Base-by-base conservation (phyloP, 1,284 basidiomycete species). In the Trichosporon inkin region DNA sequence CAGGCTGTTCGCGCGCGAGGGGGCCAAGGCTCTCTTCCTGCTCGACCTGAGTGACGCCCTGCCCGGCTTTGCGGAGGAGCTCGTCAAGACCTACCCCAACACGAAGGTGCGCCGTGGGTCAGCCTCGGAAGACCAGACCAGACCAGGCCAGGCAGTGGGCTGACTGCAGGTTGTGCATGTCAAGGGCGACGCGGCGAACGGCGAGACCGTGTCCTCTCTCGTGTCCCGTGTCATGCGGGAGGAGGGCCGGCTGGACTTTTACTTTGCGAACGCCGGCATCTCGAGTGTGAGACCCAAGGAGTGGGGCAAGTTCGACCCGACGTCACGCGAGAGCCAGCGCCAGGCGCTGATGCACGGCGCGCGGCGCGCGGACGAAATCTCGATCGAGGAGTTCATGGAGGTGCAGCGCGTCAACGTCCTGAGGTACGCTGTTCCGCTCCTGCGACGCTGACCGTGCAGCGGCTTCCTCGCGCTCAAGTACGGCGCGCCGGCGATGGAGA, bases 391-490 rank as follows among this genome's bases (percentile, higher is more conserved):
- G 28, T 92, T 89, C 74, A 88, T 86, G 81, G 84, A 88, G 57
- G 82, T 83, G 10, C 85, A 94, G 84, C 82, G 87, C 63, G 80
- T 95, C 62, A 97, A 97, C 74, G 79, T 86, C 0, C 79, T 94
- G 14, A 91, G 53, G 53, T 54, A 37, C 7, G 37, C 6, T 14
- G 13, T 13, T 47, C 41, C 41, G 17, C 24, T 7, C 24, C 11
- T 8, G n/a, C 16, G 28, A 17, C 32, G 32, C 51, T 20, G 51
- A 17, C 24, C 14, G 17, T 53, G 7, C 39, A 40, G 91, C 13
- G 90, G 87, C 69, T 95, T 95, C 80, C 81, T 95, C 14, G 93
- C 92, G 3, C 81, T 94, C 67, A 95, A 95, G 71, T 80, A 93
- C 74, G 93, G 84, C 6, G 89, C 90, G 0, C 81, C 80, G 22